Evolutionary conservation across 371 early-diverging fungal genomes (phyloP).

Genomic region (Lichtheimia ornata): DNA sequence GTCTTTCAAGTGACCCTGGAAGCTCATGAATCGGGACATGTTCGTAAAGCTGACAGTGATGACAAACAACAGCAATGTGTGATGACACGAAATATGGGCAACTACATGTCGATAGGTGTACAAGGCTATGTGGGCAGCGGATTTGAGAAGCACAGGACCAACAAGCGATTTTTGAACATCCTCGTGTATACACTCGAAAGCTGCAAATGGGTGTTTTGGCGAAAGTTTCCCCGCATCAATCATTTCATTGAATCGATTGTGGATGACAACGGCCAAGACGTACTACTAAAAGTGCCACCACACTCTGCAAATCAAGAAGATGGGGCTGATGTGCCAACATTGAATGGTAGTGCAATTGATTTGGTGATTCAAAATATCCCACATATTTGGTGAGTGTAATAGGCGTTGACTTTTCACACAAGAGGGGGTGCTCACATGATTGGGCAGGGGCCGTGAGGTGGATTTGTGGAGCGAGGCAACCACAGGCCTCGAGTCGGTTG

Average conservation of each 20-base stretch:
- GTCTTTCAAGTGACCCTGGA: slow-evolving; percentile 59
- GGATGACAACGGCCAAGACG: slow-evolving; percentile 14
- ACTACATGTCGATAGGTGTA: slow-evolving; percentile 64
- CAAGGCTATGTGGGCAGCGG: slow-evolving; percentile 67
- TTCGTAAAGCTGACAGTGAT: slow-evolving; percentile 37
- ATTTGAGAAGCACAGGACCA: slow-evolving; percentile 61
- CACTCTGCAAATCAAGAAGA: background rate
- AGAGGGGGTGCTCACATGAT: background rate
- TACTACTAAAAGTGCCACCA: slow-evolving; percentile 12
- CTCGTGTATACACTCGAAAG: slow-evolving; percentile 55
- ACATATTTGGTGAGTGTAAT: slow-evolving; percentile 34
- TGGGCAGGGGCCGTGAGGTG: slow-evolving; percentile 46
- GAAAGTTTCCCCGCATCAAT: slow-evolving; percentile 57
- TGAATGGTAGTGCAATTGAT: slow-evolving; percentile 24
- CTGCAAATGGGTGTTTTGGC: slow-evolving; percentile 60
- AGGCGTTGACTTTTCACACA: too few relatives aligned
- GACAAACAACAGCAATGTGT: slow-evolving; percentile 23
- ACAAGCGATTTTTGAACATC: slow-evolving; percentile 52
- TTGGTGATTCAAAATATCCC: slow-evolving; percentile 49
- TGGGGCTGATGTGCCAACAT: too few relatives aligned
- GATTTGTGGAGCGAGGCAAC: slow-evolving; percentile 46
- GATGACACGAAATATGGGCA: slow-evolving; percentile 51
- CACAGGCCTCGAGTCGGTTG: slow-evolving; percentile 28
- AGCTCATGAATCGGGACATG: slow-evolving; percentile 50
- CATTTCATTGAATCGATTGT: slow-evolving; percentile 45